Evolutionary conservation across 352 stramenopile species (phyloP).

Genomic region (Pythium chondricola): DNA sequence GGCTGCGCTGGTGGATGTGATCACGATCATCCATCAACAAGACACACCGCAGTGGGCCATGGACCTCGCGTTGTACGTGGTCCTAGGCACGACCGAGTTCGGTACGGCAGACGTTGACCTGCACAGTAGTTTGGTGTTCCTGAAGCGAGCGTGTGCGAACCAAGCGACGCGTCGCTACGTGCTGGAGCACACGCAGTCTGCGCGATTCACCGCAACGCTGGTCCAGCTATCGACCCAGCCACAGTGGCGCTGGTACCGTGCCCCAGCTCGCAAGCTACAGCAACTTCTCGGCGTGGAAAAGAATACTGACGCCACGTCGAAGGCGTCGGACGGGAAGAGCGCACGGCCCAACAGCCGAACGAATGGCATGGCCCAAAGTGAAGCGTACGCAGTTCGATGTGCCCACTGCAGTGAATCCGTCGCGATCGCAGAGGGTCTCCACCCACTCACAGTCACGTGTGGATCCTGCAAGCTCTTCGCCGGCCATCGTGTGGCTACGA

Average conservation of each 20-base stretch:
- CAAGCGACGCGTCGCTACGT: conserved; percentile 27
- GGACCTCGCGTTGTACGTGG: conserved; percentile 37
- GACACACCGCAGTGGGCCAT: conserved; percentile 28
- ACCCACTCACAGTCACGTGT: conserved; percentile 27
- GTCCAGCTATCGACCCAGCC: conserved; percentile 21
- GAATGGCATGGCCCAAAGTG: not conserved
- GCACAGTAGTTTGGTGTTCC: conserved; percentile 28
- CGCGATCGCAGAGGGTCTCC: conserved; percentile 24
- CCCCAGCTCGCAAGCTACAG: conserved; percentile 28
- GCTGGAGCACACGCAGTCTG: conserved; percentile 41
- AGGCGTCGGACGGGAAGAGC: not conserved
- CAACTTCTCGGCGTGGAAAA: conserved; percentile 43
- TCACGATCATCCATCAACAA: not conserved
- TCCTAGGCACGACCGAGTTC: conserved; percentile 31
- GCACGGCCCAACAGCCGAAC: conserved; percentile 9
- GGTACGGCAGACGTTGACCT: conserved; percentile 37
- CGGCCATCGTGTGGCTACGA: not conserved
- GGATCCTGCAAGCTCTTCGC: conserved; percentile 1
- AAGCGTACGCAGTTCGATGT: conserved; percentile 35
- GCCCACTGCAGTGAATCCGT: conserved; percentile 54
- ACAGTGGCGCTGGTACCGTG: conserved; percentile 36
- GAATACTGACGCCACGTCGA: not conserved
- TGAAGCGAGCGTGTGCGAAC: conserved; percentile 38
- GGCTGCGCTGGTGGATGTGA: conserved; percentile 41
- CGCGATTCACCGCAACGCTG: conserved; percentile 33